A percentile compares a stretch with the other conserved stretches of the same genome.
Conservation (phyloP, 192 early-diverging fungal genomes). For the Borealophlyctis nickersoniae region DNA sequence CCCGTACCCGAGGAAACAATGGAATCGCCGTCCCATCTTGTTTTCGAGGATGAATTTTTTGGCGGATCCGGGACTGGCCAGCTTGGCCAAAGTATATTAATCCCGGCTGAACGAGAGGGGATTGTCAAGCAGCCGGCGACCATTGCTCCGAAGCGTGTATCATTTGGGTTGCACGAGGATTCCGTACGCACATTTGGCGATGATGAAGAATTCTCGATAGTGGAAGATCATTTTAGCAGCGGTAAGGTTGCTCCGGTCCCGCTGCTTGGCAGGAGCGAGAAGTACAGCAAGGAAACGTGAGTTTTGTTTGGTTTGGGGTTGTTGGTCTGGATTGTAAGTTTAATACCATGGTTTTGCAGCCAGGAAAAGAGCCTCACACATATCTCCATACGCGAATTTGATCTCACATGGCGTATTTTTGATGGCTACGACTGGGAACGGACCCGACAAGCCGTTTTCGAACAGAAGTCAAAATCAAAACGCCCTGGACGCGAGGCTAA, state of each 20-base stretch:
- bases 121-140: too few species aligned
- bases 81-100: background rate
- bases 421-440: slow-evolving; percentile 69
- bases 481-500: background rate
- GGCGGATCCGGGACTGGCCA: background rate
- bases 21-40: slow-evolving; percentile 4
- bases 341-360: background rate
- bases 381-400: slow-evolving; percentile 57
- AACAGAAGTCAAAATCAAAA: slow-evolving; percentile 3
- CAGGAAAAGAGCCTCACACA: slow-evolving; percentile 31
- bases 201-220: slow-evolving; percentile 24
- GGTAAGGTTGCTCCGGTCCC: too few species aligned
- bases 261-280: background rate
- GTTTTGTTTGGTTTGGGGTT: slow-evolving; percentile 20
- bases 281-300: background rate
- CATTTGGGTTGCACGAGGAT: slow-evolving; percentile 7
- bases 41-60: slow-evolving; percentile 44
- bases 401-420: slow-evolving; percentile 60
- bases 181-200: background rate
- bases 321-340: slow-evolving; percentile 13
- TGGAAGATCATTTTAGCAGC: slow-evolving; percentile 54
- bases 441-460: slow-evolving; percentile 1
- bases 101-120: too few species aligned
- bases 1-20: too few species aligned
- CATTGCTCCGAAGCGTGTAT: too few species aligned